Evolutionary conservation across 805 yeast genomes (phyloP), one percentile per base, ranked within the genome.

Genomic region (Blastobotrys chiropterorum): DNA sequence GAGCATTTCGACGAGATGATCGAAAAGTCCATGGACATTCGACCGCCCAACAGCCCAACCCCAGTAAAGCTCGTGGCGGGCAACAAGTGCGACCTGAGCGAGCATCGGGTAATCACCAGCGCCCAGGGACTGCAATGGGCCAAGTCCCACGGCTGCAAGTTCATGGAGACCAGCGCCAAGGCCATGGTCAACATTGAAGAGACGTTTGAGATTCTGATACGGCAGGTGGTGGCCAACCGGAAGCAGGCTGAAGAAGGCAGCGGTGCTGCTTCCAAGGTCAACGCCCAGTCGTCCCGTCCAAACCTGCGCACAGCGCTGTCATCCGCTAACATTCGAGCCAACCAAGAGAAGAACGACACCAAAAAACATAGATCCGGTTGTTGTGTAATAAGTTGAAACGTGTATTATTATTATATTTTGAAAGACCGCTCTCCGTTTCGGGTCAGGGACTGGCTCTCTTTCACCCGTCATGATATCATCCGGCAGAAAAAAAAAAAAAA

Each of bases 91-190:
- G 90, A 84, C 67, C 71, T 84, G 48, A 72, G 73, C 47, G 75
- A 72, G 51, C 74, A 80, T 51, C 78, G 88, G 53, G 78, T 74
- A 53, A 86, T 84, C 14, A 69, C 79, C 21, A 67, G 68, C 34
- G 75, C 70, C 14, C 84, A 82, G 63, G 83, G 81, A 8, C 58
- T 68, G 39, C 65, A 65, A 42, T 73, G 86, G 61, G 90, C 92
- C 39, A 74, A 77, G 53, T 71, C 74, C 51, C 81, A 84, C 60
- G 73, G 75, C 51, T 77, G 83, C 53, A 87, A 86, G 41, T 90
- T 89, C 66, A 77, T 88, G 67, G 97, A 90, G 69, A 89, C 97
- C 3, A 81, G 89, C 47, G 96, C 97, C 15, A 88, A 88, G 67
- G 86, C 85, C 61, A 83, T 87, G 60, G 81, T 85, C 62, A 87